Conservation (phyloP, 805 yeast genomes). For the Kockiozyma suomiensis region DNA sequence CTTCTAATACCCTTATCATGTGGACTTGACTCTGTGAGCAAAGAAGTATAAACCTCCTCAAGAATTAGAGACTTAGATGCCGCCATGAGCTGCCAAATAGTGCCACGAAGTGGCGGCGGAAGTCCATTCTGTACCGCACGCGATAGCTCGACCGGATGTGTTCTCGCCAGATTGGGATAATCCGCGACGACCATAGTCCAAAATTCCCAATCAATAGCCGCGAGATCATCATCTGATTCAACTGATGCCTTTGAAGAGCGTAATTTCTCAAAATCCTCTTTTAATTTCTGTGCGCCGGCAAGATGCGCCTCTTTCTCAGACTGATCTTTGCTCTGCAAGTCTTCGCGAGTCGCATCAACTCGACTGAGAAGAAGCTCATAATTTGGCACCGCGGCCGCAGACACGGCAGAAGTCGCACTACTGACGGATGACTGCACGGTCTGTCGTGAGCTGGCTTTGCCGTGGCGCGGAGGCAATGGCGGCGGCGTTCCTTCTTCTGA, state of each 20-base stretch:
- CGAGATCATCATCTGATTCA: conserved; percentile 46
- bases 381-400: conserved; percentile 12
- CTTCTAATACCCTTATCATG: conserved; percentile 77
- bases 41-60: conserved; percentile 59
- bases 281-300: conserved; percentile 47
- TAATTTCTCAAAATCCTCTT: conserved; percentile 41
- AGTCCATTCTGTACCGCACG: conserved; percentile 71
- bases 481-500: conserved; percentile 5
- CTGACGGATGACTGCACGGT: conserved; percentile 7
- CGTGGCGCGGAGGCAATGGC: conserved; percentile 9
- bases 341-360: conserved; percentile 57
- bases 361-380: conserved; percentile 65
- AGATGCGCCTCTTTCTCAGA: conserved; percentile 56
- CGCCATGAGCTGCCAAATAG: conserved; percentile 89
- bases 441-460: conserved; percentile 12
- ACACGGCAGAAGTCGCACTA: conserved; percentile 24
- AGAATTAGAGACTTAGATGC: conserved; percentile 68
- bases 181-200: conserved; percentile 85
- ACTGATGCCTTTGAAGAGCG: conserved; percentile 19
- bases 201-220: conserved; percentile 49
- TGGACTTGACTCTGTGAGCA: conserved; percentile 53
- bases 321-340: conserved; percentile 53
- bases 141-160: conserved; percentile 62
- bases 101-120: conserved; percentile 82
- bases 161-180: conserved; percentile 65